A percentile compares a stretch with the other conserved stretches of the same genome.
phyloP scores from a whole-genome alignment of 805 yeast species.

The Candida pini region DNA sequence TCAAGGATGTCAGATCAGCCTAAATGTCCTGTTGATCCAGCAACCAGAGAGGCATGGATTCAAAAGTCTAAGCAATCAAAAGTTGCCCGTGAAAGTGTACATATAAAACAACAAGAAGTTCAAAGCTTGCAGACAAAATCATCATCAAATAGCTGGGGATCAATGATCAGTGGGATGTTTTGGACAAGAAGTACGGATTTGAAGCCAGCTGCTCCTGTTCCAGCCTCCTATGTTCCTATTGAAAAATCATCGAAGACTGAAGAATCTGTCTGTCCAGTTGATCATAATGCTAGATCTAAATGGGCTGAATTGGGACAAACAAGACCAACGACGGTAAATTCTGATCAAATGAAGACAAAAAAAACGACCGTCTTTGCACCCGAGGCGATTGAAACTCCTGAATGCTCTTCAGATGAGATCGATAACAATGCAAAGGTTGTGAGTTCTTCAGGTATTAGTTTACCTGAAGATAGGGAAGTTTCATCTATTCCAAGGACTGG shows the following conservation, averaged over 20 bases:
- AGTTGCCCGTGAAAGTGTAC: constrained; percentile 1
- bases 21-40: constrained; percentile 66
- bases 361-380: constrained; percentile 21
- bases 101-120: neutral
- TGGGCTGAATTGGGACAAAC: constrained; percentile 26
- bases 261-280: constrained; percentile 34
- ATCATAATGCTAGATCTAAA: constrained; percentile 30
- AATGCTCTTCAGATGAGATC: constrained; percentile 43
- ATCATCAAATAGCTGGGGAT: too few relatives aligned
- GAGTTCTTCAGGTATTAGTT: constrained; percentile 27
- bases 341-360: neutral
- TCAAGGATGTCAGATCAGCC: constrained; percentile 24
- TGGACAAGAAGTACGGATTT: too few relatives aligned
- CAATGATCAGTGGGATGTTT: too few relatives aligned
- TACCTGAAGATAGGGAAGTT: constrained; percentile 71
- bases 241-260: constrained; percentile 19
- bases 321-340: too few relatives aligned
- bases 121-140: too few relatives aligned
- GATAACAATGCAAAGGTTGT: constrained; percentile 29
- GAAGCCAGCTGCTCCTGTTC: too few relatives aligned
- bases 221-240: too few relatives aligned
- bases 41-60: constrained; percentile 56
- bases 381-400: constrained; percentile 34
- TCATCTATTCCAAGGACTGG: constrained; percentile 82
- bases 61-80: constrained; percentile 25